Evolutionary conservation across 139 green algal species (phyloP).

Genomic region (Chlorella sp.): DNA sequence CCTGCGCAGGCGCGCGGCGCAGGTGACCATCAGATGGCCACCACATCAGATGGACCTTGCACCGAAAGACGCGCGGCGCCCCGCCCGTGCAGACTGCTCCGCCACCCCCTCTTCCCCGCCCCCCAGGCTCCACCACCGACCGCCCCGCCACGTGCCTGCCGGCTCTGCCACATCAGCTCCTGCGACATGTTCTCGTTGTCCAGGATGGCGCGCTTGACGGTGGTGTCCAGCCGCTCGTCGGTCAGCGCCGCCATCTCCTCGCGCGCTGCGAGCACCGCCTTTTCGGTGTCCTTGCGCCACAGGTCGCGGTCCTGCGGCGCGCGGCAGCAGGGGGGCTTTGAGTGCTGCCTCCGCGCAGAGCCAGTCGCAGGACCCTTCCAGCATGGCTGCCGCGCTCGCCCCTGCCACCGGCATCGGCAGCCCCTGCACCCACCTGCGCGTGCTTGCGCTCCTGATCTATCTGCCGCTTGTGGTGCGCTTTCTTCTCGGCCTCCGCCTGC

Average conservation of each 20-base stretch:
- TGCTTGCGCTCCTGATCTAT: conserved; percentile 78
- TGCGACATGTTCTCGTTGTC: conserved; percentile 84
- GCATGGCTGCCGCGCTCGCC: too few species aligned
- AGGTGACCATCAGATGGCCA: too few species aligned
- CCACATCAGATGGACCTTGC: neutral
- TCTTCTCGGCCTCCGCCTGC: conserved; percentile 7
- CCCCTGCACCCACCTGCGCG: too few species aligned
- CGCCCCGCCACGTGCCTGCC: conserved; percentile 32
- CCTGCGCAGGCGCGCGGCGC: neutral
- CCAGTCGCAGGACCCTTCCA: too few species aligned
- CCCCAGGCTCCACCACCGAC: neutral
- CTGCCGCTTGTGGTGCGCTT: conserved; percentile 14
- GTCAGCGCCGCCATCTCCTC: conserved; percentile 67
- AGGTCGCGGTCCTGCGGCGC: conserved; percentile 83
- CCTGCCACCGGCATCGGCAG: too few species aligned
- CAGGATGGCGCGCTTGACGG: conserved; percentile 82
- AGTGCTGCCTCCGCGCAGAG: too few species aligned
- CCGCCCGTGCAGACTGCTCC: neutral
- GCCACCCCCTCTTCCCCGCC: neutral
- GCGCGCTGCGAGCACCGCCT: conserved; percentile 77
- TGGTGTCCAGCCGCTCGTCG: conserved; percentile 86
- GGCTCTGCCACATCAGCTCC: conserved; percentile 69
- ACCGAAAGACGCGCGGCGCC: neutral
- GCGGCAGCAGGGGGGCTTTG: too few species aligned
- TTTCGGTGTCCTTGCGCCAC: conserved; percentile 71